Conservation (phyloP, 202 grass and related monocot genomes). For the Zizania palustris region DNA sequence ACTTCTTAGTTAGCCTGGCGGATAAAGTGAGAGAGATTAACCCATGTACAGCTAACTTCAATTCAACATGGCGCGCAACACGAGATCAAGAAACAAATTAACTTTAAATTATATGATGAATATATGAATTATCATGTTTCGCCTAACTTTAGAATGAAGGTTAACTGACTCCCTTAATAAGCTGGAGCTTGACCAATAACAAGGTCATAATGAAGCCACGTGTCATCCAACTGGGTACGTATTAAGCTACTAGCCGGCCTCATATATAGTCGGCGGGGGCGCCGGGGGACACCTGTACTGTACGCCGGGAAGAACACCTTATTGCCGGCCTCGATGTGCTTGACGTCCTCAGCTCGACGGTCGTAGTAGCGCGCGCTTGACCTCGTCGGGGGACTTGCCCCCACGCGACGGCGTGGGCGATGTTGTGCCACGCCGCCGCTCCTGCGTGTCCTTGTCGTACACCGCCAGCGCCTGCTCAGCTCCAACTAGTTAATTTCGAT, state of each 20-base stretch:
- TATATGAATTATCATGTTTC: neutral
- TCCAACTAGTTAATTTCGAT: no score
- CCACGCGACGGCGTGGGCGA: constrained; percentile 65
- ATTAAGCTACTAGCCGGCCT: constrained; percentile 31
- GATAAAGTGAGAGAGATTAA: neutral
- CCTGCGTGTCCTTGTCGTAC: constrained; percentile 70
- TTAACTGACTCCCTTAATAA: neutral
- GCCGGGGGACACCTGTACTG: constrained; percentile 54
- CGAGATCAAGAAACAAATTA: neutral
- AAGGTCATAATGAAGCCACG: no score
- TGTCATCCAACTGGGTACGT: no score
- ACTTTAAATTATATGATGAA: neutral
- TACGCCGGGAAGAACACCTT: constrained; percentile 68
- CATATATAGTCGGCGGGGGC: constrained; percentile 29
- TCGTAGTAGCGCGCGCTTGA: constrained; percentile 63
- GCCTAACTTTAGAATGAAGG: neutral
- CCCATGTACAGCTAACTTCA: neutral
- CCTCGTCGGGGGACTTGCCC: constrained; percentile 63
- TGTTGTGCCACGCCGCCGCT: constrained; percentile 85
- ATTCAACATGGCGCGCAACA: neutral
- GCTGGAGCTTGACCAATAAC: neutral
- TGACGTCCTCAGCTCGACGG: constrained; percentile 54
- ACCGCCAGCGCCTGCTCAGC: constrained; percentile 70
- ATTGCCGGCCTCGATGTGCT: constrained; percentile 59
- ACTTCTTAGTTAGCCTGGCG: no score